A percentile compares a stretch with the other conserved stretches of the same genome.
These are phyloP conservation scores for Tremella fuciformis DNA, from an alignment of 768 basidiomycete species.

Conservation along the genomic window DNA sequence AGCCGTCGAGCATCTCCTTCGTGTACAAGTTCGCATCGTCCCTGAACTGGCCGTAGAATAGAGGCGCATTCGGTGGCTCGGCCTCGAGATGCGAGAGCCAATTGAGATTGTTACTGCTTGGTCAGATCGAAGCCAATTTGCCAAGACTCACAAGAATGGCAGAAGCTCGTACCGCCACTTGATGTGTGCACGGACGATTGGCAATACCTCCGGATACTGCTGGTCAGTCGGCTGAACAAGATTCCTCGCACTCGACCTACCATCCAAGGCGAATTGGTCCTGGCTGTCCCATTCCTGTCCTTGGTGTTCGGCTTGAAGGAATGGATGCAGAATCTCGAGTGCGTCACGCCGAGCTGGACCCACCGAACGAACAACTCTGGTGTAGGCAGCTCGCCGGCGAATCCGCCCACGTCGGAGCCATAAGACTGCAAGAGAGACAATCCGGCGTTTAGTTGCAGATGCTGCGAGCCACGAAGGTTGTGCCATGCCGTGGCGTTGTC, in stretches of 20 bases:
- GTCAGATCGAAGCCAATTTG: neutral
- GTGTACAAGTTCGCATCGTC: conserved; percentile 45
- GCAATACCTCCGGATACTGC: conserved; percentile 48
- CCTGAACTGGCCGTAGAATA: conserved; percentile 46
- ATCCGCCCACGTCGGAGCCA: conserved; percentile 50
- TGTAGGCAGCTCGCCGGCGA: conserved; percentile 46
- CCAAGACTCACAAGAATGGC: conserved; percentile 44
- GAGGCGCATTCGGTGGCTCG: conserved; percentile 41
- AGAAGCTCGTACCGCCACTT: conserved; percentile 50
- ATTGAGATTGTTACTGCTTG: conserved; percentile 37
- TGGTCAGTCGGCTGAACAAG: neutral
- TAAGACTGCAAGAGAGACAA: conserved; percentile 46
- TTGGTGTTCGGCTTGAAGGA: conserved; percentile 48
- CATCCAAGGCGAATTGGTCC: conserved; percentile 50
- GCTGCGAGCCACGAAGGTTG: conserved; percentile 47
- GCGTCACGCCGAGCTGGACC: conserved; percentile 47
- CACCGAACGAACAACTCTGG: conserved; percentile 50
- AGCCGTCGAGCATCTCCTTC: conserved; percentile 41
- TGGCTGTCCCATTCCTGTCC: conserved; percentile 35
- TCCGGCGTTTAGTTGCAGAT: conserved; percentile 46
- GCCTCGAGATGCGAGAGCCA: conserved; percentile 45
- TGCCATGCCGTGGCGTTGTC: conserved; percentile 50
- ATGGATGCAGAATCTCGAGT: conserved; percentile 51
- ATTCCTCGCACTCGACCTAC: conserved; percentile 16
- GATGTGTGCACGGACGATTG: conserved; percentile 43